Base-by-base conservation (phyloP, 1,284 basidiomycete genomes). In the Bondarzewia mesenterica region DNA sequence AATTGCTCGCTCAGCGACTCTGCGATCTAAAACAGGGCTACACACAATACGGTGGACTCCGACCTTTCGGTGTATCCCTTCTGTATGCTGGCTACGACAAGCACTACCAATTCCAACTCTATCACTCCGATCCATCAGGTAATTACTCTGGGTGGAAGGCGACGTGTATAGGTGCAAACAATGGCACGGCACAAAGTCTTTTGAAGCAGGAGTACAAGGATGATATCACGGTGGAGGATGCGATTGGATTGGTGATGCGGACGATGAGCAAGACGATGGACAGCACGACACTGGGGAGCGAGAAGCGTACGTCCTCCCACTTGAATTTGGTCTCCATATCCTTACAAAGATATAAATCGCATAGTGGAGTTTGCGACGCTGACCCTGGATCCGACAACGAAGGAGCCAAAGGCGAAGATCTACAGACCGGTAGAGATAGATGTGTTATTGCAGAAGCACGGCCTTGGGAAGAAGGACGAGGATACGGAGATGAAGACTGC, bases 251-350 rank as follows among this genome's bases (percentile, higher is more conserved):
- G 36, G 93, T 92, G 44, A 76, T 97, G 57, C 89, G 87, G 71
- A 89, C 93, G 47, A 92, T 99, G 85, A 94, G 93, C 76, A 99
- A 98, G 80, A 98, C 95, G 42, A 97, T 99, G 94, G 95, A 99
- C 64, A 93, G 92, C 55, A 98, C 95, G 25, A 94, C 91, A 46
- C 69, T 99, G 53, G 89, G 93, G 45, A 93, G 90, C 63, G 93
- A 97, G 70, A 96, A 95, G 67, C 71, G 93, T 95, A 55, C 63
- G 89, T 44, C 7, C 25, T 27, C 39, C n/a, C 35, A 20, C 40
- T 50, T 44, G 44, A 42, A 47, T 45, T 52, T 20, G 8, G 32
- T 18, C 20, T 40, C 7, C 39, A 51, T 37, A 41, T 35, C 20
- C 12, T 27, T 39, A 43, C 15, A 36, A 21, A 10, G 21, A 10